Conservation (phyloP, 129 eudicot genomes). For the Saussurea involucrata region DNA sequence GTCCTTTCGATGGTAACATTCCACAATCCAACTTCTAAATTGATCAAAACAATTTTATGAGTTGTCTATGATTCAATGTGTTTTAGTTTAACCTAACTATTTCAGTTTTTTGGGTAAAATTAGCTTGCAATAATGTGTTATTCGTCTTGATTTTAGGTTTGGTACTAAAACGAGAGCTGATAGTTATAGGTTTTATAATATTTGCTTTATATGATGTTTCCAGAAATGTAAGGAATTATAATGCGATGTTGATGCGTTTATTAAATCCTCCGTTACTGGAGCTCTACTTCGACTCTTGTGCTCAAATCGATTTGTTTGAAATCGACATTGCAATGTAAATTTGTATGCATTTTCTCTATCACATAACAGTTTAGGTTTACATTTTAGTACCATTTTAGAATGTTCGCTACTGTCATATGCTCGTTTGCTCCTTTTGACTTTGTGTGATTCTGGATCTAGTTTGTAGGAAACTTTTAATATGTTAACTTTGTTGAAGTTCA, state of each 20-base stretch:
- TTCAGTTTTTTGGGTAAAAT: background rate
- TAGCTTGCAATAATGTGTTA: background rate
- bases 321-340: background rate
- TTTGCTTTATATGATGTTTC: background rate
- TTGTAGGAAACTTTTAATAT: background rate
- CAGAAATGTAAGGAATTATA: background rate
- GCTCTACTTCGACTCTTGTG: background rate
- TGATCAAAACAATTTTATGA: background rate
- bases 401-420: background rate
- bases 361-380: constrained; percentile 8
- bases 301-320: background rate
- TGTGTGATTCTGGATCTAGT: background rate
- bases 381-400: background rate
- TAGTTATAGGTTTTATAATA: background rate
- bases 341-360: background rate
- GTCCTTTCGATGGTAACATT: constrained; percentile 62
- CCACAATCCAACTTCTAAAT: background rate
- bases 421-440: background rate
- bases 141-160: background rate
- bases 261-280: background rate
- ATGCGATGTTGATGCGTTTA: background rate
- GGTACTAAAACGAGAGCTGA: background rate
- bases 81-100: background rate
- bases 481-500: background rate
- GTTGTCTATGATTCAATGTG: background rate